phyloP scores from a whole-genome alignment of 768 basidiomycete species.

The Boletus coccyginus region DNA sequence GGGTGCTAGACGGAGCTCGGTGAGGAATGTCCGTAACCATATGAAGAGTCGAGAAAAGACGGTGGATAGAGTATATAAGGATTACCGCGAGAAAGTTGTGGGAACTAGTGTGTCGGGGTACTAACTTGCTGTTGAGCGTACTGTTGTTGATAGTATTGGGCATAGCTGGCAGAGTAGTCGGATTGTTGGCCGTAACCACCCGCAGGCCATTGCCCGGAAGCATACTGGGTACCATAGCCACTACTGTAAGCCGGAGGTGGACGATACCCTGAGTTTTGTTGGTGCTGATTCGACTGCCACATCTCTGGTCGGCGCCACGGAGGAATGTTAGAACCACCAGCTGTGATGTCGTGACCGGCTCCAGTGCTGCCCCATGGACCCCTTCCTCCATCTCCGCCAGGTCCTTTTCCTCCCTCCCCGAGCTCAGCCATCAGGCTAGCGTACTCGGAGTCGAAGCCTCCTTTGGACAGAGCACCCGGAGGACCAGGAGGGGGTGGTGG shows the following conservation, averaged over 20 bases:
- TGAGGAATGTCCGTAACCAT: constrained; percentile 14
- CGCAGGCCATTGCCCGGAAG: constrained; percentile 37
- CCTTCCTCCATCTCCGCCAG: constrained; percentile 51
- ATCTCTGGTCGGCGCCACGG: constrained; percentile 91
- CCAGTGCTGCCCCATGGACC: constrained; percentile 64
- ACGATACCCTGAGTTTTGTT: constrained; percentile 59
- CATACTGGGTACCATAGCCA: constrained; percentile 44
- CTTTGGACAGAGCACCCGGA: constrained; percentile 46
- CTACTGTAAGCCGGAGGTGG: constrained; percentile 62
- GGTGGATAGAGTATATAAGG: constrained; percentile 18
- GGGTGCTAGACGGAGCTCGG: constrained; percentile 19
- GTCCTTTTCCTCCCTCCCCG: constrained; percentile 72
- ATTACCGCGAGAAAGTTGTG: constrained; percentile 24
- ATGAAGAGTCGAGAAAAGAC: constrained; percentile 14
- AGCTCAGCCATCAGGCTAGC: constrained; percentile 97
- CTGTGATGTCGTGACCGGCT: constrained; percentile 54
- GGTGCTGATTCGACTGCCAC: constrained; percentile 61
- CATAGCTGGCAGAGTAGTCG: constrained; percentile 77
- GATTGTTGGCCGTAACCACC: constrained; percentile 43
- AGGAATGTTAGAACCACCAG: constrained; percentile 74
- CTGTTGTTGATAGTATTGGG: constrained; percentile 86
- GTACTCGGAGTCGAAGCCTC: constrained; percentile 96
- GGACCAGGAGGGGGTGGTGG: constrained; percentile 43
- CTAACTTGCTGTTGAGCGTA: constrained; percentile 73
- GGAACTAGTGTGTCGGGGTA: constrained; percentile 35